A percentile compares a stretch with the other conserved stretches of the same genome.
Conservation (phyloP, 805 yeast genomes). For the Ogataea nitratoaversa region DNA sequence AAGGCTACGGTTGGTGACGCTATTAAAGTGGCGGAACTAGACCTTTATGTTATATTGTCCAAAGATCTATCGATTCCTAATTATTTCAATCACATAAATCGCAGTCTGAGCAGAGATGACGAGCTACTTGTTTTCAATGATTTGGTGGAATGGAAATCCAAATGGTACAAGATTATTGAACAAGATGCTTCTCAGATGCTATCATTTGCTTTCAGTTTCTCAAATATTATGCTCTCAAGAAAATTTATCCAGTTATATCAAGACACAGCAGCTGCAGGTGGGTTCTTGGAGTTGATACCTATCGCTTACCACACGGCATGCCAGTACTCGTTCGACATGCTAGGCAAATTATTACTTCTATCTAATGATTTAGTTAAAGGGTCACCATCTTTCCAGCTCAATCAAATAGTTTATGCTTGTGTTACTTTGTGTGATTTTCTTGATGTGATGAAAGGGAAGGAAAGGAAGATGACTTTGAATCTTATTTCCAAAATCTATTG, state of each 20-base stretch:
- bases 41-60: conserved; percentile 31
- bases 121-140: conserved; percentile 30
- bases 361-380: conserved; percentile 48
- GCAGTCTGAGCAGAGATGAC: conserved; percentile 1
- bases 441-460: conserved; percentile 34
- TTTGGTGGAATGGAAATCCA: conserved; percentile 41
- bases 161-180: conserved; percentile 41
- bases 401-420: conserved; percentile 53
- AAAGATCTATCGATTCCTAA: conserved; percentile 10
- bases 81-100: neutral
- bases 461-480: conserved; percentile 39
- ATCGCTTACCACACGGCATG: conserved; percentile 36
- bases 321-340: conserved; percentile 39
- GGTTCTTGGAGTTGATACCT: conserved; percentile 1
- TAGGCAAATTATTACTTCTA: conserved; percentile 40
- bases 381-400: conserved; percentile 48
- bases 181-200: conserved; percentile 47
- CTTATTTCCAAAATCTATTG: conserved; percentile 52
- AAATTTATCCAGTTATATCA: conserved; percentile 26
- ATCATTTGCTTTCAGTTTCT: conserved; percentile 44
- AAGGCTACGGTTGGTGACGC: conserved; percentile 50
- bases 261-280: neutral
- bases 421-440: conserved; percentile 47
- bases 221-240: conserved; percentile 38
- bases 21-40: conserved; percentile 48